phyloP scores from a whole-genome alignment of 139 green algal genomes.

The Asterochloris erici region DNA sequence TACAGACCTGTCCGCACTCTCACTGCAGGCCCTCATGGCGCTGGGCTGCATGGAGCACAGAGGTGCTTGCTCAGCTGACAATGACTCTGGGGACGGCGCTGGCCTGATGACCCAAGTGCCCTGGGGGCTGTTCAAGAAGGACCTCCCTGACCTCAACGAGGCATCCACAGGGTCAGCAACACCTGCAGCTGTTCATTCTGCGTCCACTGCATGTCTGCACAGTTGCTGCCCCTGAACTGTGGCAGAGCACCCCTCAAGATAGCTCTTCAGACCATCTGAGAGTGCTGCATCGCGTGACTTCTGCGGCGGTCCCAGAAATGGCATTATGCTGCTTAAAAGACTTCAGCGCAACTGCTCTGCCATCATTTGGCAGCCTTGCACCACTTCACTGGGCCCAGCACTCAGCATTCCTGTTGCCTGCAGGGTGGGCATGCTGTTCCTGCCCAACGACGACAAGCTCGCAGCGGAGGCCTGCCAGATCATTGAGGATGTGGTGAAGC shows the following conservation, averaged over 20 bases:
- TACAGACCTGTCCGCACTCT: not conserved
- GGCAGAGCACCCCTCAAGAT: too few species aligned
- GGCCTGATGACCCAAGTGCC: conserved; percentile 98
- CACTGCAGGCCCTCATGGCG: conserved; percentile 76
- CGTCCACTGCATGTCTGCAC: too few species aligned
- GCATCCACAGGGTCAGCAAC: conserved; percentile 56
- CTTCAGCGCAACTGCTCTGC: too few species aligned
- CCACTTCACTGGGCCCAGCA: too few species aligned
- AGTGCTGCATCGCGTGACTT: too few species aligned
- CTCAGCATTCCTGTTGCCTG: not conserved
- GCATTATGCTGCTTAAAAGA: not conserved
- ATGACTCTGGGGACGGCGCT: conserved; percentile 95
- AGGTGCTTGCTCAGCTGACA: conserved; percentile 93
- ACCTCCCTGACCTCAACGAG: conserved; percentile 62
- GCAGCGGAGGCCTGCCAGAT: conserved; percentile 69
- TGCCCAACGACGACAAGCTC: conserved; percentile 84
- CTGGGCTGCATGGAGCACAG: conserved; percentile 99
- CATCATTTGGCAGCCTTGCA: too few species aligned
- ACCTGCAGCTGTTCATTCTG: too few species aligned
- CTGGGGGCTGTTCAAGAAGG: conserved; percentile 88
- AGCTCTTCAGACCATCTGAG: too few species aligned
- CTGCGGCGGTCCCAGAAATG: not conserved
- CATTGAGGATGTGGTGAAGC: conserved; percentile 63
- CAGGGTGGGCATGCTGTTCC: conserved; percentile 97
- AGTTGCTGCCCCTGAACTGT: too few species aligned